Evolutionary conservation across 2,329 filamentous ascomycete species (phyloP).

Genomic region (Monosporascus sp.): DNA sequence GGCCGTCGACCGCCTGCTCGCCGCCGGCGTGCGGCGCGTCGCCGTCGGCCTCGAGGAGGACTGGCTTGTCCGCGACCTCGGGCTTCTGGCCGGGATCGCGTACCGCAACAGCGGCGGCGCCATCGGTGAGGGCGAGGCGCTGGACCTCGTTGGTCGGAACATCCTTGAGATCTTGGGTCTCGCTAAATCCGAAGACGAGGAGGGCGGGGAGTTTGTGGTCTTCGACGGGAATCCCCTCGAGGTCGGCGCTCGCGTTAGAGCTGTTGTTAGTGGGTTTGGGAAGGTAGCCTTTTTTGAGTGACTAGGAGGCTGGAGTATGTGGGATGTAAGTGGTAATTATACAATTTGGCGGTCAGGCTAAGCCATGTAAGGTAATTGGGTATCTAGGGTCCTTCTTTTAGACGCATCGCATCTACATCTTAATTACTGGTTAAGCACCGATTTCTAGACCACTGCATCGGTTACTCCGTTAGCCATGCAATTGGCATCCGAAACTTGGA

Average conservation of each 20-base stretch:
- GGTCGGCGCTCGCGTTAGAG: constrained; percentile 50
- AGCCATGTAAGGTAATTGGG: too few relatives aligned
- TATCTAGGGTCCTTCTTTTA: too few relatives aligned
- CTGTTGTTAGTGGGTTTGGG: constrained; percentile 40
- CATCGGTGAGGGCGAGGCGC: constrained; percentile 47
- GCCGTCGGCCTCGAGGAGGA: constrained; percentile 57
- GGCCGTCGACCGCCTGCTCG: constrained; percentile 49
- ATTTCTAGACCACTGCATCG: too few relatives aligned
- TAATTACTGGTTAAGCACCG: too few relatives aligned
- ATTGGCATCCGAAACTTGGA: too few relatives aligned
- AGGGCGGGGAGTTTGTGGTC: constrained; percentile 48
- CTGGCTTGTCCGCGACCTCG: constrained; percentile 56
- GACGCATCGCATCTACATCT: too few relatives aligned
- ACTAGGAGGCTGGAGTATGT: too few relatives aligned
- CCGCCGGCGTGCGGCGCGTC: constrained; percentile 49
- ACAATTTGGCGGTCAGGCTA: too few relatives aligned
- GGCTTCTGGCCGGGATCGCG: constrained; percentile 54
- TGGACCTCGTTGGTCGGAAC: constrained; percentile 52
- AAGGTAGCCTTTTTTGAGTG: constrained; percentile 30
- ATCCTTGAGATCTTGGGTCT: constrained; percentile 53
- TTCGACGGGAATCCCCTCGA: constrained; percentile 59
- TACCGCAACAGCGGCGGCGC: constrained; percentile 50
- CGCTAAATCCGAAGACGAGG: constrained; percentile 18
- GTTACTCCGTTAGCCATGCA: too few relatives aligned
- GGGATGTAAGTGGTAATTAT: too few relatives aligned